Base-by-base conservation (phyloP, 352 stramenopile species). In the Pythium folliculosum region DNA sequence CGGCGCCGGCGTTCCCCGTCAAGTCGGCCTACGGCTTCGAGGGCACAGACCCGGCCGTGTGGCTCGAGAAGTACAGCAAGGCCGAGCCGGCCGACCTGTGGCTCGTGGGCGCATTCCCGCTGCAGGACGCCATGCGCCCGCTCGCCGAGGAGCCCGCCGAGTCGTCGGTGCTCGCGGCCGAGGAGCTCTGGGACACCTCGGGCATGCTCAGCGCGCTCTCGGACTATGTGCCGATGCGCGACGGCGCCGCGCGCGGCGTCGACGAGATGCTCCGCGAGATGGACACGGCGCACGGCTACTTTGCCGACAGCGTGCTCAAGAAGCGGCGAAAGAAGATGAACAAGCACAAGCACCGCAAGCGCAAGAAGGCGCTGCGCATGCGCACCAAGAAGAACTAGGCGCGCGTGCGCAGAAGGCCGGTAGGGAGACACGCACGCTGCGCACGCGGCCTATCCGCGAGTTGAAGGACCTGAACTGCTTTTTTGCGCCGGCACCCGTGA, bases 261-360 rank as follows among this genome's bases (percentile, higher is more conserved):
- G 85, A 86, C 65, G 76, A 79, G 51, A 66, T 92, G 63, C 65
- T 93, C 55, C 77, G 73, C 44, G 78, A 91, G 64, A 76, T 92
- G 75, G 81, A 90, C 66, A 49, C 54, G 32, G 60, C 68, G 57
- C 65, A 79, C 71, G 84, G 82, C 45, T 92, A 92, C 75, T 74
- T 85, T 63, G 85, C 85, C 59, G 87, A 94, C 74, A 94, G 84
- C 64, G 89, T 96, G 64, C 71, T 95, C 64, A 94, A 93, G 81
- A 96, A 96, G 67, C 78, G 89, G 70, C 84, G 88, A 84, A 95
- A 95, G 83, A 95, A 95, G 78, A 96, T 96, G 89, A 96, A 94
- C 85, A 96, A 96, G 86, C 89, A 96, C 84, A 96, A 96, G 84
- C 84, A 93, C 75, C 84, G 85, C 54, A 96, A 96, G 87, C 89